Conservation (phyloP, 2,329 filamentous ascomycete species). For the Hirsutella minnesotensis region DNA sequence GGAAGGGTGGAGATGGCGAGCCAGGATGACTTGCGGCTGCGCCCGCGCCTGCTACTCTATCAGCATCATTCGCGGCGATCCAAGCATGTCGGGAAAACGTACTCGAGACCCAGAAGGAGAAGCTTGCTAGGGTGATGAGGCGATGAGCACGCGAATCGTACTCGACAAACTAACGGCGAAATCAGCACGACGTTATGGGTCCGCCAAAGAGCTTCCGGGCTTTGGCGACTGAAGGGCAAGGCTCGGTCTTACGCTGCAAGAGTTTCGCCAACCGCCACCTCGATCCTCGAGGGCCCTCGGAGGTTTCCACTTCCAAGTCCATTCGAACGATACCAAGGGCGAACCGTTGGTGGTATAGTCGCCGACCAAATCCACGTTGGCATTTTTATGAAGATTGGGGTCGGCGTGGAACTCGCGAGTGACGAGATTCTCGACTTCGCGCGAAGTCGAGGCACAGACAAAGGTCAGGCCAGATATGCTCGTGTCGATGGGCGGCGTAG, state of each 20-base stretch:
- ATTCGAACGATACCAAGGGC: constrained; percentile 77
- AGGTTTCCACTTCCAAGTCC: constrained; percentile 95
- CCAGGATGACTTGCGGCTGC: constrained; percentile 42
- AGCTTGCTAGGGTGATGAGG: constrained; percentile 77
- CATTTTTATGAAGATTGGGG: constrained; percentile 92
- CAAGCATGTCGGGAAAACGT: constrained; percentile 16
- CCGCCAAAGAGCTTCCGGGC: no score
- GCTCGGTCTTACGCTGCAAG: constrained; percentile 59
- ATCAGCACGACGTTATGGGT: no score
- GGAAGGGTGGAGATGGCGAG: constrained; percentile 60
- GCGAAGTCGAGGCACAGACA: constrained; percentile 73
- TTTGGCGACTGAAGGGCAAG: no score
- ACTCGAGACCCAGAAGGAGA: constrained; percentile 93
- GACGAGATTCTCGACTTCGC: constrained; percentile 85
- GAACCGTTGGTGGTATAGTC: constrained; percentile 79
- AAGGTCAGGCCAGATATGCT: constrained; percentile 82
- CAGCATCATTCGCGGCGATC: background rate
- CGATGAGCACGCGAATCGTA: constrained; percentile 90
- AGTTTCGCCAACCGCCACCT: constrained; percentile 88
- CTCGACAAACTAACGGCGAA: constrained; percentile 63
- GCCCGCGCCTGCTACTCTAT: constrained; percentile 26
- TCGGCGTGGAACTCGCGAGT: constrained; percentile 95
- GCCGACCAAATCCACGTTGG: constrained; percentile 90
- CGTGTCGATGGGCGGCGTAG: constrained; percentile 49
- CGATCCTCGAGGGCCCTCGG: constrained; percentile 72